Conservation (phyloP, 129 eudicot species). For the Lactuca saligna region DNA sequence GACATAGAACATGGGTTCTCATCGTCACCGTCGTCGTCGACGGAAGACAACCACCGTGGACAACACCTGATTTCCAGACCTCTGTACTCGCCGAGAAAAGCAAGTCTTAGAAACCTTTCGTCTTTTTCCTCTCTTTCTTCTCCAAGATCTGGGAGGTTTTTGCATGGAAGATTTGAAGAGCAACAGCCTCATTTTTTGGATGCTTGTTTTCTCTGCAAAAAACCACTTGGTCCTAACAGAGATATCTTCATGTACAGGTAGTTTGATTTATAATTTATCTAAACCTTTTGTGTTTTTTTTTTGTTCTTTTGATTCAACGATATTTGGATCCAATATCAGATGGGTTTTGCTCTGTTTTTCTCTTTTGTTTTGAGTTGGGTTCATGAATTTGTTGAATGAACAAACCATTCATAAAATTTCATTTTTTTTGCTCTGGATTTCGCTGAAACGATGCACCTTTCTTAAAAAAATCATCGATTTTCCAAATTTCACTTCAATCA, state of each 20-base stretch:
- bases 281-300: not conserved
- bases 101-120: conserved; percentile 28
- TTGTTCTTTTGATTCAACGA: not conserved
- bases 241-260: conserved; percentile 71
- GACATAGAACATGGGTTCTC: conserved; percentile 26
- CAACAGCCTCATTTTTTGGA: conserved; percentile 45
- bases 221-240: conserved; percentile 43
- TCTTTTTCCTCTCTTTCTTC: conserved; percentile 25
- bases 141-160: conserved; percentile 44
- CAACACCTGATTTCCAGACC: conserved; percentile 40
- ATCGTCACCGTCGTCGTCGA: conserved; percentile 24
- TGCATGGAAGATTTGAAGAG: conserved; percentile 47
- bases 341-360: conserved; percentile 10
- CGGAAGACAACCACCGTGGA: conserved; percentile 35
- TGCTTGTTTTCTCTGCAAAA: conserved; percentile 47
- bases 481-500: not conserved
- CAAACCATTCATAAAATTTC: not conserved
- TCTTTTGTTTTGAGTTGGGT: not conserved
- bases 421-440: not conserved
- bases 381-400: not conserved
- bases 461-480: not conserved
- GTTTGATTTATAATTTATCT: not conserved
- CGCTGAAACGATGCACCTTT: not conserved
- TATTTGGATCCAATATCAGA: not conserved
- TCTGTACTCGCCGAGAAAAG: conserved; percentile 37